Evolutionary conservation across 495 filamentous ascomycete genomes (phyloP).

Genomic region (Filosporella fistucella): DNA sequence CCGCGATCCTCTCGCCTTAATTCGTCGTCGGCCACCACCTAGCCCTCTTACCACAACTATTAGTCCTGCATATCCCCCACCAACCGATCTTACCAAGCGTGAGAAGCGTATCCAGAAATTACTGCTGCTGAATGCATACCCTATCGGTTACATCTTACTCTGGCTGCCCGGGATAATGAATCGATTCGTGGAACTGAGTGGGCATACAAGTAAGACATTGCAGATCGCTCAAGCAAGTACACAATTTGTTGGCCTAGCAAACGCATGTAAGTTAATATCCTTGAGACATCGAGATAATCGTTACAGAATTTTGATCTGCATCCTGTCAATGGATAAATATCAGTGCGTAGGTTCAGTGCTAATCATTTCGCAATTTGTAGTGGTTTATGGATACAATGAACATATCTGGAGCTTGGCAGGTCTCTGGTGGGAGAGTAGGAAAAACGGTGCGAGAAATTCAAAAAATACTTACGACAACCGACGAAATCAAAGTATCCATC

Average conservation of each 20-base stretch:
- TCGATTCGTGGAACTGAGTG: constrained; percentile 2
- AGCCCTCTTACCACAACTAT: not conserved
- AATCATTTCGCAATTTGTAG: not conserved
- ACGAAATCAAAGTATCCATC: too few relatives aligned
- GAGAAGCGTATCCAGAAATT: constrained; percentile 1
- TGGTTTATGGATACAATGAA: constrained; percentile 6
- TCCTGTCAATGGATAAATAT: not conserved
- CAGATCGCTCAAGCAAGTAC: not conserved
- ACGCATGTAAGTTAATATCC: not conserved
- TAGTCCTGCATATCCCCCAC: not conserved
- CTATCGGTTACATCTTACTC: constrained; percentile 3
- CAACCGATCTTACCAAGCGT: not conserved
- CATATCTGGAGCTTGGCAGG: not conserved
- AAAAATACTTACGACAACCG: too few relatives aligned
- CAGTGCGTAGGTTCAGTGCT: not conserved
- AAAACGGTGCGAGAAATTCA: too few relatives aligned
- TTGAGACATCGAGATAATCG: too few relatives aligned
- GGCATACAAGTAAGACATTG: not conserved
- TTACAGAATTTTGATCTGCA: too few relatives aligned
- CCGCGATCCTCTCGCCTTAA: not conserved
- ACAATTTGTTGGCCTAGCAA: constrained; percentile 4
- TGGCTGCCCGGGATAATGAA: constrained; percentile 1
- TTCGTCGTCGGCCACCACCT: not conserved
- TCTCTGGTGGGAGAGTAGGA: constrained; percentile 1
- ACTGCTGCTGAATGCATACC: constrained; percentile 1